Percentiles rank a stretch among this genome's conserved stretches.
phyloP scores from a whole-genome alignment of 1,284 basidiomycete genomes.

The Leccinum griseonigrum region DNA sequence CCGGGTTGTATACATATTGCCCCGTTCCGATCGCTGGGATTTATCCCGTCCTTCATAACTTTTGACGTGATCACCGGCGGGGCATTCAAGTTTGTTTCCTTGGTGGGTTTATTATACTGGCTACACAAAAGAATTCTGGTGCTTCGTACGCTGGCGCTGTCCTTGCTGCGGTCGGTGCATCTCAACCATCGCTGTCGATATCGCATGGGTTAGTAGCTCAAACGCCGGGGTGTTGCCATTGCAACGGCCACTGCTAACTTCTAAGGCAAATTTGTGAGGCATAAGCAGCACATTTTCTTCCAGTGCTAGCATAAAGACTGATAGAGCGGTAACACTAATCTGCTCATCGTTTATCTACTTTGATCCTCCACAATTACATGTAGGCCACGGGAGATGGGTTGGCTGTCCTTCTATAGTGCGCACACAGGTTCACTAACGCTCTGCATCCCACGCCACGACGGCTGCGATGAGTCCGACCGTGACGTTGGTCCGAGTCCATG shows the following conservation, averaged over 20 bases:
- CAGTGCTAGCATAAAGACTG: neutral
- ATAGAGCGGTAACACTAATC: neutral
- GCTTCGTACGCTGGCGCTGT: neutral
- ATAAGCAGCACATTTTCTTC: neutral
- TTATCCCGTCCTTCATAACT: neutral
- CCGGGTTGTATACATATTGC: neutral
- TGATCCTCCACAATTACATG: neutral
- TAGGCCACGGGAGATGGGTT: neutral
- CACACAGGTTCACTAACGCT: too few relatives aligned
- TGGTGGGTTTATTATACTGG: neutral
- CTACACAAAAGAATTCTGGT: neutral
- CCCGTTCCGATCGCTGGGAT: neutral
- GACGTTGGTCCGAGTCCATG: too few relatives aligned
- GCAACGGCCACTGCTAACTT: neutral
- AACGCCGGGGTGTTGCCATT: neutral
- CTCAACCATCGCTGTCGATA: neutral
- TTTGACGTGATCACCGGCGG: neutral
- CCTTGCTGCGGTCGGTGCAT: neutral
- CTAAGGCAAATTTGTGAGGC: neutral
- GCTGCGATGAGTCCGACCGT: too few relatives aligned
- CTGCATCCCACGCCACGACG: too few relatives aligned
- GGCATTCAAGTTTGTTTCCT: neutral
- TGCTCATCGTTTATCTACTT: neutral
- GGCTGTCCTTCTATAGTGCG: neutral
- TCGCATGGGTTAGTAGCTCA: neutral